Base-by-base conservation (phyloP, 202 grass and related monocot species). In the Setaria viridis region DNA sequence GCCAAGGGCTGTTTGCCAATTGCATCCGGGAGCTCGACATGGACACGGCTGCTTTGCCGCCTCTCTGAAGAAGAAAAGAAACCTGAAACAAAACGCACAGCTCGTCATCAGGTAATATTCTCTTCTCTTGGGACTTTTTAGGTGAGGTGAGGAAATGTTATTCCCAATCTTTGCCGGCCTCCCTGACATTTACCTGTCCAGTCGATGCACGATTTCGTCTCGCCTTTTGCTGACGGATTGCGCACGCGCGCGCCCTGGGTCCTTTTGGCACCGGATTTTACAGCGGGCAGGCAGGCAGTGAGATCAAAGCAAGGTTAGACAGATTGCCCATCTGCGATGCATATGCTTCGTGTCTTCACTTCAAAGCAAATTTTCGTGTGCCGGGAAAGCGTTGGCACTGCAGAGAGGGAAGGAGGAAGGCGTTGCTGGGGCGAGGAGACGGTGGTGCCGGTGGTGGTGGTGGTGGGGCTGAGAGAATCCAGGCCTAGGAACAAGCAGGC, bases 1-100 rank as follows among this genome's bases (percentile, higher is more conserved):
- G 86, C 94, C 94, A 93, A 93, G 82, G 57, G 91, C 79, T 93
- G 89, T 86, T 88, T 77, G 88, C 83, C 88, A 68, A 77, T 85
- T 85, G 82, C 88, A 54, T 62, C 19, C 49, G 67, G 68, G 55
- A 57, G 54, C 62, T 15, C 62, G 25, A 50, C 79, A 41, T 41
- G 56, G 58, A 50, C 43, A 62, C 84, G 29, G 43, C 50, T 63
- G n/a, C 14, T 13, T 5, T 60, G 57, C 17, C 19, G 46, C 33
- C 25, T 32, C 60, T 74, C 57, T 42, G 56, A 53, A 75, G 25
- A 51, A 25, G 25, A 5, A 41, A 3, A 35, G 34, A 56, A 75
- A 32, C 21, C 70, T 46, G 32, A 56, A 56, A 76, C 11, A 33
- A 1, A 79, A 60, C 13, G 67, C 67, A 66, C 64, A 79, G 29